Conservation (phyloP, 2,329 filamentous ascomycete genomes). For the Diaporthe humulicola region DNA sequence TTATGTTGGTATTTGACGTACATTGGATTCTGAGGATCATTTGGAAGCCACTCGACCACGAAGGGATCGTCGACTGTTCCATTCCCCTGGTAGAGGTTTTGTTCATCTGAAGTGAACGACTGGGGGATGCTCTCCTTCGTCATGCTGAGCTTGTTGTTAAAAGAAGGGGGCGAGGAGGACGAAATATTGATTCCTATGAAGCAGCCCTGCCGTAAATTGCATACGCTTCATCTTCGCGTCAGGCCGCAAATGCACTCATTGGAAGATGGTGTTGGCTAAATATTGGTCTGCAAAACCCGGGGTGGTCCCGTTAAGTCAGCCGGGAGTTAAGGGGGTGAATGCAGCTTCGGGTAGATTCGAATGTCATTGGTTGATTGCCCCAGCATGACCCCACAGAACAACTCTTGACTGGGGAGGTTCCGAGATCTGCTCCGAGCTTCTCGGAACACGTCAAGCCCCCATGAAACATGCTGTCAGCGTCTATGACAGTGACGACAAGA, state of each 20-base stretch:
- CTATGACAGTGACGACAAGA: background rate
- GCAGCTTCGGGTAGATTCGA: background rate
- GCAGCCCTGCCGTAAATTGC: background rate
- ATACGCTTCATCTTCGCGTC: background rate
- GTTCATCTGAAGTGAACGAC: background rate
- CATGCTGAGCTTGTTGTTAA: background rate
- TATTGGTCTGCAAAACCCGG: background rate
- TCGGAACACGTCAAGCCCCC: too few relatives aligned
- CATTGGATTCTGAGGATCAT: conserved; percentile 59
- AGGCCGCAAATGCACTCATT: background rate
- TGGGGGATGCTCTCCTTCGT: background rate
- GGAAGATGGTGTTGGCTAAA: background rate
- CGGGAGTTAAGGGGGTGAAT: too few relatives aligned
- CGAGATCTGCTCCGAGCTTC: background rate
- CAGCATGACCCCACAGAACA: background rate
- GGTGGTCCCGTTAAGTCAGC: background rate
- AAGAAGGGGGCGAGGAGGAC: background rate
- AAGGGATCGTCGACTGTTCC: conserved; percentile 59
- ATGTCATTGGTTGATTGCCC: background rate
- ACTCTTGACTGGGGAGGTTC: background rate
- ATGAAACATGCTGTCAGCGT: background rate
- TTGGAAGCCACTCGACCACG: conserved; percentile 58
- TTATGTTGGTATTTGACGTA: background rate
- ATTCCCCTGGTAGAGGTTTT: background rate
- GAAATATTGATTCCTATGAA: background rate